A percentile compares a stretch with the other conserved stretches of the same genome.
phyloP scores from a whole-genome alignment of 192 early-diverging fungal genomes.

The Spizellomyces sp. region DNA sequence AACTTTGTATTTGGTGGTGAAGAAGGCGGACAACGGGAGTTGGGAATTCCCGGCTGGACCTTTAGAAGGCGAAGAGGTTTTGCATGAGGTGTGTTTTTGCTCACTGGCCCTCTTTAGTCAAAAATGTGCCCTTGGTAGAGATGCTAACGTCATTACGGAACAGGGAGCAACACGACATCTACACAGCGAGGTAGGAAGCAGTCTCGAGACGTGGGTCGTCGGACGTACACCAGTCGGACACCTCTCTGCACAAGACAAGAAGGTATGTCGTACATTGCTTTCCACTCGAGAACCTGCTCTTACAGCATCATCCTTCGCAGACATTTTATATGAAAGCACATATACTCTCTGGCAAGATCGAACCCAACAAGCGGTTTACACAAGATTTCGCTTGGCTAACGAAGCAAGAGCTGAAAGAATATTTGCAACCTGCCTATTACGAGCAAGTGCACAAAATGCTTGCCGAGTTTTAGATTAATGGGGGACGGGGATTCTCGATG shows the following conservation, averaged over 20 bases:
- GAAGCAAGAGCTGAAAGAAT: constrained; percentile 59
- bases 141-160: not conserved
- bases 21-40: constrained; percentile 43
- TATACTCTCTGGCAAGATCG: constrained; percentile 74
- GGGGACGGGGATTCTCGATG: no score
- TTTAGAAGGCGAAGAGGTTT: constrained; percentile 65
- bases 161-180: constrained; percentile 77
- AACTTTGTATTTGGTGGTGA: constrained; percentile 82
- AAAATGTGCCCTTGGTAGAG: no score
- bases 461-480: constrained; percentile 22
- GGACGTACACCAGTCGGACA: constrained; percentile 82
- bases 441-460: constrained; percentile 20
- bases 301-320: constrained; percentile 35
- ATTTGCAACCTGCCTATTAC: constrained; percentile 31
- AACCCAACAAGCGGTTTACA: constrained; percentile 58
- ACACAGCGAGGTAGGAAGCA: constrained; percentile 67
- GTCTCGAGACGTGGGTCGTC: constrained; percentile 86
- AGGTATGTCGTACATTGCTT: constrained; percentile 20
- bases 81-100: constrained; percentile 60
- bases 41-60: constrained; percentile 78
- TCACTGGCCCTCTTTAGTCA: no score
- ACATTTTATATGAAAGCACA: constrained; percentile 87
- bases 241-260: constrained; percentile 38
- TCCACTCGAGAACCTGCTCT: constrained; percentile 5
- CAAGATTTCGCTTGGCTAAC: constrained; percentile 77